These are phyloP conservation scores for Suillus discolor DNA, from an alignment of 768 basidiomycete genomes.

Conservation along the genomic window DNA sequence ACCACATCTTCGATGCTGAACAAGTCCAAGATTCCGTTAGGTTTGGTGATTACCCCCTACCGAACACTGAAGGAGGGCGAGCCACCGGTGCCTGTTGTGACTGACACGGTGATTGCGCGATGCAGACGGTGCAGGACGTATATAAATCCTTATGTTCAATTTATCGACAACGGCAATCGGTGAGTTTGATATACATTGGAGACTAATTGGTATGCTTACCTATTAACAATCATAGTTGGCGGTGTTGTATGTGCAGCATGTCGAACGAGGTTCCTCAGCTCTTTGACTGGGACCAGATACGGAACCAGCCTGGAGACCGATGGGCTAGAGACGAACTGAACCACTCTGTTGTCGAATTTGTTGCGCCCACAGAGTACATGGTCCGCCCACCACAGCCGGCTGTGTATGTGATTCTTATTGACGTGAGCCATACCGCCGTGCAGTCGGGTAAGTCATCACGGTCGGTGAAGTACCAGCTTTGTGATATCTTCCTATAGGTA, in stretches of 20 bases:
- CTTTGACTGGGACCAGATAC: slow-evolving; percentile 96
- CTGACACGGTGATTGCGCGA: slow-evolving; percentile 93
- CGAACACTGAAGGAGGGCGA: slow-evolving; percentile 84
- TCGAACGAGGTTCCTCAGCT: slow-evolving; percentile 98
- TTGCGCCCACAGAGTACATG: slow-evolving; percentile 99
- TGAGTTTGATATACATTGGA: slow-evolving; percentile 32
- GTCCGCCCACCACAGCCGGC: slow-evolving; percentile 97
- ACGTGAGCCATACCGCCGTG: slow-evolving; percentile 90
- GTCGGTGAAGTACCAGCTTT: background rate
- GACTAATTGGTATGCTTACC: slow-evolving; percentile 12
- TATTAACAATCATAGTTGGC: slow-evolving; percentile 63
- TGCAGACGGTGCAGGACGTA: slow-evolving; percentile 96
- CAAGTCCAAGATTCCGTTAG: slow-evolving; percentile 91
- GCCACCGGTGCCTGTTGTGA: slow-evolving; percentile 83
- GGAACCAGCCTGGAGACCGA: slow-evolving; percentile 92
- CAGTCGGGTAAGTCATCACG: slow-evolving; percentile 69
- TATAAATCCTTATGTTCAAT: slow-evolving; percentile 97
- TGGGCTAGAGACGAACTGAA: slow-evolving; percentile 95
- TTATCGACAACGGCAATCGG: slow-evolving; percentile 97
- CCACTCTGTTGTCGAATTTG: slow-evolving; percentile 91
- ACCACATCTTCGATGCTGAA: slow-evolving; percentile 83
- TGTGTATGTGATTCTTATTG: slow-evolving; percentile 95
- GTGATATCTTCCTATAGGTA: slow-evolving; percentile 51
- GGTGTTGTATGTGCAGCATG: slow-evolving; percentile 99
- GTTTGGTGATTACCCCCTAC: slow-evolving; percentile 88